Base-by-base conservation (phyloP, 2,329 filamentous ascomycete genomes). In the Aspergillus neotritici region DNA sequence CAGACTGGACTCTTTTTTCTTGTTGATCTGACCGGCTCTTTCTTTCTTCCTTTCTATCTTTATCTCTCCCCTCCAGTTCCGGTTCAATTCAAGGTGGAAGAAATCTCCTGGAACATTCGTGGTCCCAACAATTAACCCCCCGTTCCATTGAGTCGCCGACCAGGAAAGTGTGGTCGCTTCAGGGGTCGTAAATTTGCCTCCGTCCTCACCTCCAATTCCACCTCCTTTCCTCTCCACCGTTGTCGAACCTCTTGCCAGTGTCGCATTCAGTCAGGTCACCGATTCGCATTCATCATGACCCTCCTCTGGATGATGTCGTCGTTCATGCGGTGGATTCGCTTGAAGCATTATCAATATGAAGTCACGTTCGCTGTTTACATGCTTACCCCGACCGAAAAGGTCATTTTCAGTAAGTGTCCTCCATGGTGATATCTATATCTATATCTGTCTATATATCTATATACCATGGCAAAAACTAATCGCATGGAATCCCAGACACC, bases 291-390 rank as follows among this genome's bases (percentile, higher is more conserved):
- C 40, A 65, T 64, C 60, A 40, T 53, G 12, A 41, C 58, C 40
- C 37, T 57, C 16, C 53, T 65, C 48, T 64, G 63, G 53, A 40
- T 62, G 48, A 68, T 78, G 9, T 71, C 74, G 17, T 68, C 70
- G 28, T 64, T 94, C 58, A 79, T 87, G 53, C 83, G 84, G 67
- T 96, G 90, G 88, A 77, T 97, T 55, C 83, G 89, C 69, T 80
- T 90, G 68, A 98, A 98, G 78, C 83, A 90, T 66, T 96, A 97
- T 75, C 93, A 97, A 75, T 89, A 97, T 65, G 93, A 98, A 73
- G 91, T 97, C 66, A 96, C 91, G 10, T 93, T 94, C 69, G 85
- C 86, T 48, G 79, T 97, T 17, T 97, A 98, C 77, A 97, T 98
- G 86, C 84, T 96, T 58, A 96, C 90, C 31, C 86, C 89, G 1